Evolutionary conservation across 148 eudicot genomes (phyloP), one percentile per base, ranked within the genome.

Genomic region (Vaccinium darrowii): DNA sequence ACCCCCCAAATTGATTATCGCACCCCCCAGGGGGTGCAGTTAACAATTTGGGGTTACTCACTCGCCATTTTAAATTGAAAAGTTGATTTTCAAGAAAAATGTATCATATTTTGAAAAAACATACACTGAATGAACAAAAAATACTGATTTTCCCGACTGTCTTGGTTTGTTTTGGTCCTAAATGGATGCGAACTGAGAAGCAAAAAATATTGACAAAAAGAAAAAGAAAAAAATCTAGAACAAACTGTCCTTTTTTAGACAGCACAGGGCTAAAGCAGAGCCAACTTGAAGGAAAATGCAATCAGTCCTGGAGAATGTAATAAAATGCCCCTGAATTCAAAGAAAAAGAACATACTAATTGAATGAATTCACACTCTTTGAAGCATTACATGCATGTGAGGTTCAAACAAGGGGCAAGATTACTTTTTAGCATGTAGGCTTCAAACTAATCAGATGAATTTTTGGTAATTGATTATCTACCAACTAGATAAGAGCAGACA

Each of bases 321-420:
- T 25, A 65, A 23, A 7, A 63, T 10, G 39, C 74, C 33, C 23
- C 54, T 18, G 12, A 47, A 21, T 50, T n/a, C 60, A 12, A 78
- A 30, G 6, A 71, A 74, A 73, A 43, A 43, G 8, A 2, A 23
- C 81, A 78, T 76, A 36, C 39, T 36, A 84, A 78, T 49, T 58
- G 58, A 36, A 86, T 73, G 78, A 74, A 82, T 82, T 82, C 82
- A 86, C 88, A 75, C 83, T 23, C 82, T 25, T 33, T 39, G 67
- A 15, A 81, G 73, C 51, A 36, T 18, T 74, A 19, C 76, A 65
- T 27, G 74, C 74, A 30, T 69, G 74, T 30, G 39, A 69, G 43
- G 39, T 30, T 69, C 30, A 27, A 27, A 14, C 39, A 69, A 11
- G 33, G 18, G 74, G 39, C 30, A 69, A 14, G 8, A 69, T 69